Conservation (phyloP, 2,329 filamentous ascomycete species). For the Aspergillus carbonarius region DNA sequence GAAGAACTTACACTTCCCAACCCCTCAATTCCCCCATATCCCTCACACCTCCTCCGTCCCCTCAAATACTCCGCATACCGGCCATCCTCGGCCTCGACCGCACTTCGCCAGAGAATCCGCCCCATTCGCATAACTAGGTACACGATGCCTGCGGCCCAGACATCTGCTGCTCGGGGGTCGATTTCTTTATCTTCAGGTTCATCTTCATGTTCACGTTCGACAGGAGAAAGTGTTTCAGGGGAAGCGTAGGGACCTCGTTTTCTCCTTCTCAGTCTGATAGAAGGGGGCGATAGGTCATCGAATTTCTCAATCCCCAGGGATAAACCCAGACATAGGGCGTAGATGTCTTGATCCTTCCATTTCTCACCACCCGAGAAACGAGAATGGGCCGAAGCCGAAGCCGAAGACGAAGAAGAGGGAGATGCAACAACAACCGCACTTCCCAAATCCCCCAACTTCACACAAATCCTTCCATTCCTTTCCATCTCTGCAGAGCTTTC, state of each 20-base stretch:
- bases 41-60: not conserved
- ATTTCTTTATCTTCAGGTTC: not conserved
- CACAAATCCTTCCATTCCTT: conserved; percentile 52
- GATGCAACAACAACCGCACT: conserved; percentile 8
- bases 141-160: conserved; percentile 32
- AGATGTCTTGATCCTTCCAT: too few species aligned
- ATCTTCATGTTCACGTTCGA: not conserved
- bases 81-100: conserved; percentile 25
- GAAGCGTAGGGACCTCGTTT: too few species aligned
- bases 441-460: conserved; percentile 95
- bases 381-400: too few species aligned
- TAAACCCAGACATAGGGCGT: not conserved
- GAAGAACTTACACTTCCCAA: not conserved
- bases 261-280: too few species aligned
- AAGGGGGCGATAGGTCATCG: not conserved
- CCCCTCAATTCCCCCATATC: not conserved
- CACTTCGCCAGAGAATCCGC: conserved; percentile 26
- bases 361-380: too few species aligned
- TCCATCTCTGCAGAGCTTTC: not conserved
- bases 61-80: conserved; percentile 18
- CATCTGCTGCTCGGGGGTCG: conserved; percentile 19
- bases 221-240: not conserved
- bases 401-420: too few species aligned
- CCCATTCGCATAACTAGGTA: conserved; percentile 30
- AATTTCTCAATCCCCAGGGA: not conserved